Percentiles rank a stretch among this genome's conserved stretches.
phyloP scores from a whole-genome alignment of 768 basidiomycete species.

The Suillus plorans region DNA sequence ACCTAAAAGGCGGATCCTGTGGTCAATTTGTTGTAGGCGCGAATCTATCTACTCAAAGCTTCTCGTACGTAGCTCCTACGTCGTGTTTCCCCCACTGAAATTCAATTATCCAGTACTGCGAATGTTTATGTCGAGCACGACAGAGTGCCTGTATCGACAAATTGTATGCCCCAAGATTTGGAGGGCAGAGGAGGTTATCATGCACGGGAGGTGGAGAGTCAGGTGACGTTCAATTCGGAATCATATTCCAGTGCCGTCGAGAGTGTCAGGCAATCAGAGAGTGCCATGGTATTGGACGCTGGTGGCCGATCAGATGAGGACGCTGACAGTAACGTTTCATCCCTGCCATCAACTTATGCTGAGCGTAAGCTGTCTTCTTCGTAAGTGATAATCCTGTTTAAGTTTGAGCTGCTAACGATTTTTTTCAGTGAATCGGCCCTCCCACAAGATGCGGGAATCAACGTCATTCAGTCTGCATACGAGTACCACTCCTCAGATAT shows the following conservation, averaged over 20 bases:
- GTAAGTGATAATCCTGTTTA: background rate
- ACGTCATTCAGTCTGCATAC: background rate
- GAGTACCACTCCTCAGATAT: background rate
- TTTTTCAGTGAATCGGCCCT: background rate
- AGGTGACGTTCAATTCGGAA: background rate
- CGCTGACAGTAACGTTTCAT: background rate
- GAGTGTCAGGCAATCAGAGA: background rate
- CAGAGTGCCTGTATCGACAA: background rate
- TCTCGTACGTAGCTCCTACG: background rate
- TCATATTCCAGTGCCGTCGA: background rate
- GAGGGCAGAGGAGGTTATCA: background rate
- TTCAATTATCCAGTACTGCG: background rate
- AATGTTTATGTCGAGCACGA: background rate
- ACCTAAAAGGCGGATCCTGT: background rate
- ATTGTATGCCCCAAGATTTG: background rate
- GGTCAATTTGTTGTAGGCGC: background rate
- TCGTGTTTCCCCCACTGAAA: background rate
- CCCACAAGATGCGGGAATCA: background rate
- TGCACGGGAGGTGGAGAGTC: background rate
- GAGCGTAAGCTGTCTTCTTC: background rate
- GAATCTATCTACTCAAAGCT: background rate
- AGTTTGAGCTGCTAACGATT: background rate
- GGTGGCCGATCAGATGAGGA: background rate
- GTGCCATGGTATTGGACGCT: background rate
- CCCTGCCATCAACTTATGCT: background rate